phyloP scores from a whole-genome alignment of 73 alveolate genomes.

The Paramecium sonneborni region DNA sequence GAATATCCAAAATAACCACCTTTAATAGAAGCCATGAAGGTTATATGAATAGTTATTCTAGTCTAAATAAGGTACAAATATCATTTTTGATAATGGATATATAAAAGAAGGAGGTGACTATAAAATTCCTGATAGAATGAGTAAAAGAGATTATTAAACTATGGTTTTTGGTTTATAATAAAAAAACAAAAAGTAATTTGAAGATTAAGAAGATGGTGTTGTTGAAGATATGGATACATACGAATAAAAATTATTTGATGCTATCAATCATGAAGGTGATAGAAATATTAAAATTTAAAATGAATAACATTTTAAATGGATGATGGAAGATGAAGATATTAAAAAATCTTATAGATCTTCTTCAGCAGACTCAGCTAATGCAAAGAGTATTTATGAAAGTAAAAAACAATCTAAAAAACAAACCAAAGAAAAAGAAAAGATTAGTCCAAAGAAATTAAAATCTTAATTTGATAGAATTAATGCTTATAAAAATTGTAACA shows the following conservation, averaged over 20 bases:
- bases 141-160: slow-evolving; percentile 8
- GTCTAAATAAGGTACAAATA: slow-evolving; percentile 33
- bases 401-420: not conserved
- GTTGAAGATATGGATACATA: not conserved
- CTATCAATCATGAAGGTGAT: not conserved
- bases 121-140: not conserved
- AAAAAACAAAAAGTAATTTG: not conserved
- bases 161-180: slow-evolving; percentile 15
- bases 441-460: not conserved
- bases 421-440: not conserved
- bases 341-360: not conserved
- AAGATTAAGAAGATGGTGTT: not conserved
- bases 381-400: not conserved
- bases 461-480: slow-evolving; percentile 22
- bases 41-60: not conserved
- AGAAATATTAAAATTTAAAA: slow-evolving; percentile 6
- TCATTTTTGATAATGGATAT: slow-evolving; percentile 49
- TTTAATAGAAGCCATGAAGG: slow-evolving; percentile 44
- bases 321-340: slow-evolving; percentile 25
- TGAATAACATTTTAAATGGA: not conserved
- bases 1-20: slow-evolving; percentile 62
- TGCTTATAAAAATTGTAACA: slow-evolving; percentile 41
- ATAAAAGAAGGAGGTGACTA: slow-evolving; percentile 37
- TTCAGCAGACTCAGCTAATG: slow-evolving; percentile 25
- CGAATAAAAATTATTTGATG: not conserved